Conservation (phyloP, 192 early-diverging fungal genomes). For the Radiomyces spectabilis region DNA sequence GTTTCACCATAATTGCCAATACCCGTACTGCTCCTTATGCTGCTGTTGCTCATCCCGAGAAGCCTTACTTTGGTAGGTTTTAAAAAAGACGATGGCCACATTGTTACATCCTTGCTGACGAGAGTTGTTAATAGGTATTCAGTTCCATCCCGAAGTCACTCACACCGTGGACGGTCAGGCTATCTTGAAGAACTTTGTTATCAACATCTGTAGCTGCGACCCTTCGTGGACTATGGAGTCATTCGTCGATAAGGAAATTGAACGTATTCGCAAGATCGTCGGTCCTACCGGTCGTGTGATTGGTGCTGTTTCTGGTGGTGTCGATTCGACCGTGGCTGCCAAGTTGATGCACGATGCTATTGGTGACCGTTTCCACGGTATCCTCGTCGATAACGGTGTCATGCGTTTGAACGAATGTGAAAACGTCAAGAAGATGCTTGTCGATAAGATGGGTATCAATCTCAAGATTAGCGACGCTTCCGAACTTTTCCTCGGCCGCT, state of each 20-base stretch:
- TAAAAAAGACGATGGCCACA: background rate
- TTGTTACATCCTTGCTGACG: background rate
- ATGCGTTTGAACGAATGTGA: constrained; percentile 97
- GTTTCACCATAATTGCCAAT: constrained; percentile 79
- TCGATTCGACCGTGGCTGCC: constrained; percentile 94
- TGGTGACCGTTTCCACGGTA: constrained; percentile 97
- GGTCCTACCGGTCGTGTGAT: constrained; percentile 90
- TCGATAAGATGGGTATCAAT: constrained; percentile 92
- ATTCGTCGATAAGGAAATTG: constrained; percentile 97
- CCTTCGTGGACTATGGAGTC: constrained; percentile 95
- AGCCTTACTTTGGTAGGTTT: constrained; percentile 66
- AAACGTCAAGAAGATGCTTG: constrained; percentile 74
- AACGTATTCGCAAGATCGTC: constrained; percentile 84
- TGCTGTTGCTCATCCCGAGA: constrained; percentile 75
- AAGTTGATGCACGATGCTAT: constrained; percentile 96
- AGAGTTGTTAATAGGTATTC: constrained; percentile 52
- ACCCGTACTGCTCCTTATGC: constrained; percentile 87
- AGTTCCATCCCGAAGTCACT: constrained; percentile 99
- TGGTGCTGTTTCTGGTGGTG: constrained; percentile 96
- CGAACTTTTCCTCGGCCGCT: constrained; percentile 74
- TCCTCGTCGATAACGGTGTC: constrained; percentile 97
- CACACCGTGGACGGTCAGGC: constrained; percentile 82
- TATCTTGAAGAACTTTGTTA: constrained; percentile 90
- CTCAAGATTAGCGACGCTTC: constrained; percentile 85
- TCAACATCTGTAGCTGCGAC: constrained; percentile 76